Evolutionary conservation across 805 yeast genomes (phyloP), one percentile per base, ranked within the genome.

Genomic region (Teunomyces stri): DNA sequence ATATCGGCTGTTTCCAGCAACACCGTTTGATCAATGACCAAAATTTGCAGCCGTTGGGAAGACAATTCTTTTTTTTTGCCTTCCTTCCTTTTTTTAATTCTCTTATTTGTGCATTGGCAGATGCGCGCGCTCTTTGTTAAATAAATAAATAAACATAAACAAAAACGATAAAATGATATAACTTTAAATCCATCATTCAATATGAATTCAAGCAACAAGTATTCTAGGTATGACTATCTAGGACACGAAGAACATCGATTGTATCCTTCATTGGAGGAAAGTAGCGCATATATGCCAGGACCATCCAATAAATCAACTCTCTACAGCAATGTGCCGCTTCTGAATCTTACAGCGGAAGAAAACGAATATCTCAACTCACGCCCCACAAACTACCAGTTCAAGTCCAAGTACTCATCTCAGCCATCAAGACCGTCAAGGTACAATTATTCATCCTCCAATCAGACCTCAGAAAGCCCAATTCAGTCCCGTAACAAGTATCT

Each of bases 1-100:
- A 46, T 51, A 9, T 35, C 42, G n/a, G 38, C 40, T n/a, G 42
- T 42, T n/a, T 44, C 51, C 4, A 13, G 18, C 10, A 11, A 7
- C 16, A 13, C 20, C 25, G 31, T 18, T 13, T 13, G 10, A 35
- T 11, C 9, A 9, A 18, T 3, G 20, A 18, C 20, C 20, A 18
- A 18, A 37, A 21, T 37, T 37, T 37, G 40, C 40, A 37, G 40
- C 40, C 40, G 25, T 21, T 22, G 12, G 15, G 34, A 5, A 13
- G 10, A 9, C 11, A 7, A n/a, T 15, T 31, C 12, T 6, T n/a
- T 11, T 30, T 30, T 30, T 30, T 30, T 11, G n/a, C n/a, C n/a
- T n/a, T n/a, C 10, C 16, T 13, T 13, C 10, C 5, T 6, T 36
- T 21, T n/a, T 36, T 36, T 37, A 31, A 13, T 31, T 31, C 16